Percentiles rank a stretch among this genome's conserved stretches.
Conservation (phyloP, 1,284 basidiomycete genomes). For the Cutaneotrichosporon daszewskae region DNA sequence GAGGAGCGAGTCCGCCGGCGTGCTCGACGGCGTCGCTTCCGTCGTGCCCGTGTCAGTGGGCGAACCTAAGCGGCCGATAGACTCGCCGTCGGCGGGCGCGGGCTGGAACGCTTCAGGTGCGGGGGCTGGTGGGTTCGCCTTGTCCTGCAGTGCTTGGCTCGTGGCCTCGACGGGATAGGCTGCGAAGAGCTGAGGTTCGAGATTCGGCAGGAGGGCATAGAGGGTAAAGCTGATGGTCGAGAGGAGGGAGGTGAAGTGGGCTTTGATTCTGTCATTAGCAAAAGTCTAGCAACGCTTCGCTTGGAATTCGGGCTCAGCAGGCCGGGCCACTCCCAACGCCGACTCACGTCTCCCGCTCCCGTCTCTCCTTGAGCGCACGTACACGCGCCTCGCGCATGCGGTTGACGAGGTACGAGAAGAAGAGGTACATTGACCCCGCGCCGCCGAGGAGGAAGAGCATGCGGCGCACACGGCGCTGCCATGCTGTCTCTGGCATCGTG, state of each 20-base stretch:
- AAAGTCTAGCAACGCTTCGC: no score
- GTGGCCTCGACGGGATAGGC: constrained; percentile 40
- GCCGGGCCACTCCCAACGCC: no score
- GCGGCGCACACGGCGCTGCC: constrained; percentile 33
- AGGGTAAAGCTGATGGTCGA: constrained; percentile 46
- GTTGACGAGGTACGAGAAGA: constrained; percentile 31
- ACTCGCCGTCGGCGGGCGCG: neutral
- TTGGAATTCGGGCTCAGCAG: no score
- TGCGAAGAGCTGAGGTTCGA: constrained; percentile 37
- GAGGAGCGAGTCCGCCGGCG: constrained; percentile 25
- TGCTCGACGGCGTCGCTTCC: constrained; percentile 9
- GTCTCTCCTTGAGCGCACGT: constrained; percentile 31
- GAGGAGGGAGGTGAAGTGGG: constrained; percentile 42
- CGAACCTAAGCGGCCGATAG: neutral
- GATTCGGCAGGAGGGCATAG: constrained; percentile 45
- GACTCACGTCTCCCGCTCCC: constrained; percentile 34
- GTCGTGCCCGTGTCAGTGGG: constrained; percentile 15
- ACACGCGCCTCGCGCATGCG: constrained; percentile 35
- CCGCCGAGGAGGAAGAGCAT: constrained; percentile 29
- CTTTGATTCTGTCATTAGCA: constrained; percentile 32
- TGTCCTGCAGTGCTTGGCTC: constrained; percentile 30
- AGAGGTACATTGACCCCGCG: constrained; percentile 34
- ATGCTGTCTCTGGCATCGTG: constrained; percentile 10
- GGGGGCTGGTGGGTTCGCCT: neutral
- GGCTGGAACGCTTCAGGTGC: neutral